Evolutionary conservation across 2,329 filamentous ascomycete species (phyloP).

Genomic region (Epichloe festucae): DNA sequence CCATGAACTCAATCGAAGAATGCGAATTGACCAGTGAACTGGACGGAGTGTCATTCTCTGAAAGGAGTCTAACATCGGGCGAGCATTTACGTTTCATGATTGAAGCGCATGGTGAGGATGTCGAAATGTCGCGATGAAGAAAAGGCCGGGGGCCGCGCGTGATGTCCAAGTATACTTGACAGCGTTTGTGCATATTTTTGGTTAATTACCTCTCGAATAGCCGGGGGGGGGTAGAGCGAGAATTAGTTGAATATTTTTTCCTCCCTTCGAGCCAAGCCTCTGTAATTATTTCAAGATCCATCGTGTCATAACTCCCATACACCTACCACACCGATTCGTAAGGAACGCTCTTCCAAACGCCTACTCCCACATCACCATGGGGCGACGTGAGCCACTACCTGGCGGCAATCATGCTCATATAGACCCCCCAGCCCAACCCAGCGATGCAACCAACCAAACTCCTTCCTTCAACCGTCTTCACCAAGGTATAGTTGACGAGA

Average conservation of each 20-base stretch:
- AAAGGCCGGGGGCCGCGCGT: not conserved
- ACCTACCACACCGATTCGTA: not conserved
- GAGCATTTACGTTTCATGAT: not conserved
- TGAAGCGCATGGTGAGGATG: not conserved
- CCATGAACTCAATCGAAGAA: not conserved
- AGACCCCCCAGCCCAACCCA: conserved; percentile 64
- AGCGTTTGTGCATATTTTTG: not conserved
- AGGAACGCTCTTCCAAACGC: not conserved
- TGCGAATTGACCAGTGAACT: not conserved
- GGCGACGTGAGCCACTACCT: not conserved
- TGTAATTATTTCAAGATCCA: no score
- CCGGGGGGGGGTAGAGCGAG: not conserved
- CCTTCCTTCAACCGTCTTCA: conserved; percentile 58
- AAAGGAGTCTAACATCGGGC: not conserved
- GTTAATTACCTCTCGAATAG: not conserved
- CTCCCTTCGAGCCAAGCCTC: not conserved
- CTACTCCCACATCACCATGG: not conserved
- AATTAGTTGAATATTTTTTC: not conserved
- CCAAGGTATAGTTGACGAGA: conserved; percentile 52
- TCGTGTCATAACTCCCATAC: no score
- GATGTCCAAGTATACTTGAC: not conserved
- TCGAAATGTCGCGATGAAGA: not conserved
- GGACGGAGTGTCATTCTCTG: not conserved
- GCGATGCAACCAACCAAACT: conserved; percentile 60
- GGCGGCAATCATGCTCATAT: conserved; percentile 50